phyloP scores from a whole-genome alignment of 805 yeast genomes.

The Ogataea minuta region DNA sequence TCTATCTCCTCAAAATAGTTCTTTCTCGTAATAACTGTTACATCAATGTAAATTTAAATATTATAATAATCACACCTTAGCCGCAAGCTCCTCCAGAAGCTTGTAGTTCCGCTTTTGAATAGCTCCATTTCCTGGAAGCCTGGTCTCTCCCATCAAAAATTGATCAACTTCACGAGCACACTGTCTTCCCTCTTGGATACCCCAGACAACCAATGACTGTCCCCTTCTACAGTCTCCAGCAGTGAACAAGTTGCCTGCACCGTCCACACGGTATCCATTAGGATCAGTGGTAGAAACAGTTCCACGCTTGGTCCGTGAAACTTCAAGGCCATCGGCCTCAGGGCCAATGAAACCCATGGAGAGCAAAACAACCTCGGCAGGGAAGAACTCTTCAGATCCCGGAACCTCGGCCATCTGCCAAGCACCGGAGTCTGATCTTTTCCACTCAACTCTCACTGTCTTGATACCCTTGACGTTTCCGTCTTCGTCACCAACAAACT shows the following conservation, averaged over 20 bases:
- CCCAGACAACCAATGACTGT: constrained; percentile 97
- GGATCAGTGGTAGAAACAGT: constrained; percentile 67
- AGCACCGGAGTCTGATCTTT: constrained; percentile 89
- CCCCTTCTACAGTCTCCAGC: constrained; percentile 99
- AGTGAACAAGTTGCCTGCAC: constrained; percentile 71
- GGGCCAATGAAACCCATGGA: constrained; percentile 99
- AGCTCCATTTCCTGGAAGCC: constrained; percentile 92
- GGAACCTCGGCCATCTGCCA: constrained; percentile 99
- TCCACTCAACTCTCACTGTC: constrained; percentile 98
- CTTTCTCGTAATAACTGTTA: background rate
- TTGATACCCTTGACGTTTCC: constrained; percentile 95
- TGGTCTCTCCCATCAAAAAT: constrained; percentile 71
- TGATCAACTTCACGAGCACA: constrained; percentile 93
- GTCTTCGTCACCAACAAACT: constrained; percentile 90
- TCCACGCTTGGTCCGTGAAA: constrained; percentile 77
- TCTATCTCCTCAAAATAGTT: no score
- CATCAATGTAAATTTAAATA: constrained; percentile 1
- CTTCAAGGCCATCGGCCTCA: constrained; percentile 72
- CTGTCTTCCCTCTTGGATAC: constrained; percentile 98
- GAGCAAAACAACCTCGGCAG: constrained; percentile 88
- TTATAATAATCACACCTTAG: constrained; percentile 42
- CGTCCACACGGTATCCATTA: constrained; percentile 62
- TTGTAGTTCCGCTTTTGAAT: constrained; percentile 82
- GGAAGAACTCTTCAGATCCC: constrained; percentile 89
- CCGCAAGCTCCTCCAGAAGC: constrained; percentile 73